Evolutionary conservation across 345 rosid species (phyloP), one percentile per base, ranked within the genome.

Genomic region (Salix suchowensis): DNA sequence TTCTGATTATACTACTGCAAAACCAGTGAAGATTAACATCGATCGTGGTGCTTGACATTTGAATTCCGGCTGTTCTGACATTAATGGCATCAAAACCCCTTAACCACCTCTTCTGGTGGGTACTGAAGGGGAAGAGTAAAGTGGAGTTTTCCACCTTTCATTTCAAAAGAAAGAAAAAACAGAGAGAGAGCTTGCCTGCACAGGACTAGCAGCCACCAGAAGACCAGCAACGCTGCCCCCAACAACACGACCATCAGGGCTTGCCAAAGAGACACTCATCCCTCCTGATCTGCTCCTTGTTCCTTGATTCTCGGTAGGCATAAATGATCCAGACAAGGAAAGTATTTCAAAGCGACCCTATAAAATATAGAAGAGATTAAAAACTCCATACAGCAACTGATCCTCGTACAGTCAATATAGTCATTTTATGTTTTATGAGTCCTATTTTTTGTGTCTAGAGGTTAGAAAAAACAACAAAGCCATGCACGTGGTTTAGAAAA

Each of bases 321-420:
- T 96, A 86, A 96, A 96, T 61, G 99, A 96, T 6, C 99, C 99
- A 14, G 99, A 91, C 72, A 96, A 74, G 48, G 99, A 96, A 50
- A 96, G 84, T 81, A 96, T 92, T 85, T 96, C 99, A 74, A 96
- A 96, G 71, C 97, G 97, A 70, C 98, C 98, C 99, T 96, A 79
- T 77, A 79, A 78, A 54, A 39, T 39, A 34, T n/a, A 42, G 64
- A 46, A 11, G 8, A 60, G 21, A 64, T 75, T 18, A 54, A n/a
- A 23, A 74, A 26, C 58, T 34, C 18, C 36, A 28, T 0, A 4
- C n/a, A 68, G 19, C 39, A 55, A 67, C 16, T 11, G 4, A 55
- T 7, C 37, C 48, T 52, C 23, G 52, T 10, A n/a, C 11, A 61
- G 1, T 37, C 7, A 37, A 26, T 10, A 8, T 2, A 54, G 1